Evolutionary conservation across 768 basidiomycete species (phyloP).

Genomic region (Lactifluus pinguis): DNA sequence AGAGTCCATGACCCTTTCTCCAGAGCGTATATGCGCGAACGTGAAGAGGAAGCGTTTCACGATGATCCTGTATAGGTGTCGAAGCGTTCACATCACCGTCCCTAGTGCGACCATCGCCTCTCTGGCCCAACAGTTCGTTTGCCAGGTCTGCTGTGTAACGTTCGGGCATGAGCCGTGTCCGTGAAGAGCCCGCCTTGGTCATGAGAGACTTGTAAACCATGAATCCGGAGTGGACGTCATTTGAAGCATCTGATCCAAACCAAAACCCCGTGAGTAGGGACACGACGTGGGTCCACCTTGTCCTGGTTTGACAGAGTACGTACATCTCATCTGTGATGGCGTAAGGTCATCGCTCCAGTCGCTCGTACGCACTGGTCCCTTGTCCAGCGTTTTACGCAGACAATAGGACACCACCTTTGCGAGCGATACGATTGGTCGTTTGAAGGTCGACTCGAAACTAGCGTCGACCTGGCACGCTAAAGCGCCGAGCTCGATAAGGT

Average conservation of each 20-base stretch:
- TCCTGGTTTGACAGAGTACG: background rate
- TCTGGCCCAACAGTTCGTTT: slow-evolving; percentile 3
- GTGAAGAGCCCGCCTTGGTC: slow-evolving; percentile 24
- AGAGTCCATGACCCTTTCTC: slow-evolving; percentile 29
- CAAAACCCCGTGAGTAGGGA: background rate
- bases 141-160: slow-evolving; percentile 26
- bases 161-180: slow-evolving; percentile 16
- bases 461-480: slow-evolving; percentile 35
- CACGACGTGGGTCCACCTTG: background rate
- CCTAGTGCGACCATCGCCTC: background rate
- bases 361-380: slow-evolving; percentile 37
- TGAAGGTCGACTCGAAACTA: slow-evolving; percentile 27
- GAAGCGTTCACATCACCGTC: too few species aligned
- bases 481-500: slow-evolving; percentile 39
- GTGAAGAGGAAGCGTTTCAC: slow-evolving; percentile 25
- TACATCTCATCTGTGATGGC: slow-evolving; percentile 33
- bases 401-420: slow-evolving; percentile 37
- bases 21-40: slow-evolving; percentile 35
- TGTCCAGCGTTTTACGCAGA: slow-evolving; percentile 30
- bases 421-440: slow-evolving; percentile 35
- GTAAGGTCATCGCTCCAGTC: slow-evolving; percentile 38
- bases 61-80: background rate
- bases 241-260: slow-evolving; percentile 36
- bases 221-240: slow-evolving; percentile 41
- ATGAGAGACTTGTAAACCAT: slow-evolving; percentile 35